Evolutionary conservation across 192 early-diverging fungal species (phyloP).

Genomic region (Mycoemilia scoparia): DNA sequence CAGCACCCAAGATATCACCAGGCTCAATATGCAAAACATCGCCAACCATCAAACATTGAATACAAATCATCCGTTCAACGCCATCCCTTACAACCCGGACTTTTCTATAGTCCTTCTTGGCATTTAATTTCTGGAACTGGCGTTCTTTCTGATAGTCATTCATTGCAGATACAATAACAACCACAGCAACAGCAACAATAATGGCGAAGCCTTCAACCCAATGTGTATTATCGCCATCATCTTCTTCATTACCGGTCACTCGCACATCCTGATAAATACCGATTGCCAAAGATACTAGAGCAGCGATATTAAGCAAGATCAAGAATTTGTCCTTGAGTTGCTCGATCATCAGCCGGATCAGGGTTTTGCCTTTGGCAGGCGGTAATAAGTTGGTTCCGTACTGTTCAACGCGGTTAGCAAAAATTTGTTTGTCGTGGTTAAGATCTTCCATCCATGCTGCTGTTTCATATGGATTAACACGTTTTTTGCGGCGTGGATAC

Average conservation of each 20-base stretch:
- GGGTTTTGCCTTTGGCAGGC: slow-evolving; percentile 41
- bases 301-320: slow-evolving; percentile 58
- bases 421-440: slow-evolving; percentile 17
- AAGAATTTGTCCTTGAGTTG: slow-evolving; percentile 68
- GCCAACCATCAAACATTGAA: slow-evolving; percentile 70
- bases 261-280: slow-evolving; percentile 68
- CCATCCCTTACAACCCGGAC: slow-evolving; percentile 62
- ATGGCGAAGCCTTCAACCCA: slow-evolving; percentile 83
- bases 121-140: slow-evolving; percentile 69
- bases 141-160: slow-evolving; percentile 78
- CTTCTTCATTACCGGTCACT: slow-evolving; percentile 15
- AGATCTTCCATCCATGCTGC: slow-evolving; percentile 27
- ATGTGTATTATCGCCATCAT: slow-evolving; percentile 32
- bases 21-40: slow-evolving; percentile 76
- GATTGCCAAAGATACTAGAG: slow-evolving; percentile 55
- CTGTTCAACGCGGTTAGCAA: slow-evolving; percentile 31
- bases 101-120: slow-evolving; percentile 68
- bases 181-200: slow-evolving; percentile 59
- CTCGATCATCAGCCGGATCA: slow-evolving; percentile 63
- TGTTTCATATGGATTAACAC: too few species aligned
- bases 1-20: slow-evolving; percentile 84
- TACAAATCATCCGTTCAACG: slow-evolving; percentile 43
- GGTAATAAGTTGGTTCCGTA: slow-evolving; percentile 62
- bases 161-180: slow-evolving; percentile 53
- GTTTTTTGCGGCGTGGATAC: too few species aligned